These are phyloP conservation scores for Pseudogymnoascus sp. DNA, from an alignment of 2,329 filamentous ascomycete genomes.

Conservation along the genomic window DNA sequence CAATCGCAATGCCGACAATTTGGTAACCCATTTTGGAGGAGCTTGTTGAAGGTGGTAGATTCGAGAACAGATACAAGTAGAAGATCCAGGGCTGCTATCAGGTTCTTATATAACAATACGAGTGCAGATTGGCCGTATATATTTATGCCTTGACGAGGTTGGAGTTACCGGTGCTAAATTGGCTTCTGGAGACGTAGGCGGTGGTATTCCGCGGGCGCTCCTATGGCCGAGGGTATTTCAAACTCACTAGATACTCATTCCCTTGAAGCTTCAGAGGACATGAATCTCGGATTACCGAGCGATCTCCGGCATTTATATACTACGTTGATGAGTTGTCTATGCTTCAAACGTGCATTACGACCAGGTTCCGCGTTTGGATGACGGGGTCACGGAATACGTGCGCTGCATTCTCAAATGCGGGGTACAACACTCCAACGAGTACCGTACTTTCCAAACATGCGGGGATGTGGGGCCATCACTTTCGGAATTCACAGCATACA, in stretches of 20 bases:
- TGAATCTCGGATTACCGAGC: neutral
- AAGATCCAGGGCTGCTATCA: neutral
- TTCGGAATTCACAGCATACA: neutral
- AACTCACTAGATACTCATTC: neutral
- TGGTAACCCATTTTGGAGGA: slow-evolving; percentile 11
- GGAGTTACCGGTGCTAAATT: neutral
- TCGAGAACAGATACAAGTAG: neutral
- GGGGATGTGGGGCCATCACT: neutral
- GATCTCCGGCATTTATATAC: neutral
- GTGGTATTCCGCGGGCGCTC: neutral
- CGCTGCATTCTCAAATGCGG: neutral
- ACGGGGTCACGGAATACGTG: neutral
- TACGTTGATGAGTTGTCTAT: neutral
- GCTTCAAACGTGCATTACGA: neutral
- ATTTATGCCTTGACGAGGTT: neutral
- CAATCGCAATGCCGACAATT: slow-evolving; percentile 20
- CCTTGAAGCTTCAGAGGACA: neutral
- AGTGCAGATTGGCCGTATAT: neutral
- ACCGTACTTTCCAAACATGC: neutral
- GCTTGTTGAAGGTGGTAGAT: neutral
- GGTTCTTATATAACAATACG: neutral
- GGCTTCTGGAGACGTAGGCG: neutral
- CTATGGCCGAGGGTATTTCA: neutral
- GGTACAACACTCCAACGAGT: neutral
- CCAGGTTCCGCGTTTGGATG: neutral